These are phyloP conservation scores for Pleodorina starrii DNA, from an alignment of 139 green algal species.

Conservation along the genomic window DNA sequence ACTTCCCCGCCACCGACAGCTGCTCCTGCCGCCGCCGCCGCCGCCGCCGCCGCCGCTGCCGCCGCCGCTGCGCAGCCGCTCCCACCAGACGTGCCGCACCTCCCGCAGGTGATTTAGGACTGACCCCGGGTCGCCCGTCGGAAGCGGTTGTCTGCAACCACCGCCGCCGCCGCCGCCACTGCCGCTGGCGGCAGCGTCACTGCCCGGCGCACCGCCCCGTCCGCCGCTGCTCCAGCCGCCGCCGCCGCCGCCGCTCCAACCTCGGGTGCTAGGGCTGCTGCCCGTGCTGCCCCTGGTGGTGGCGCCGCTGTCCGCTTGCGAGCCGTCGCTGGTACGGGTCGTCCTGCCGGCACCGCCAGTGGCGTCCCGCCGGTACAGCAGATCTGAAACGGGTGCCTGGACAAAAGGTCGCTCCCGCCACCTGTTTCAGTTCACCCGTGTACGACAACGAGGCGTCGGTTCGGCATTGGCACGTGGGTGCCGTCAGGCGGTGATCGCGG, in stretches of 20 bases:
- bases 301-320: too few species aligned
- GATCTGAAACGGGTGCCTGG: slow-evolving; percentile 78
- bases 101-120: slow-evolving; percentile 7
- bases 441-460: too few species aligned
- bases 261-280: neutral
- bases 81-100: neutral
- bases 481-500: too few species aligned
- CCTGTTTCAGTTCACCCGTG: too few species aligned
- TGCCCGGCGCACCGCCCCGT: neutral
- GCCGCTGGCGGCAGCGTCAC: neutral
- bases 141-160: neutral
- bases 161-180: neutral
- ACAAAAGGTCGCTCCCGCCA: slow-evolving; percentile 94
- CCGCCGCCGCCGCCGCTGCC: neutral
- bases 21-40: neutral
- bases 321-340: too few species aligned
- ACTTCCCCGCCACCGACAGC: slow-evolving; percentile 31
- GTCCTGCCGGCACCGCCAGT: neutral
- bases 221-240: neutral
- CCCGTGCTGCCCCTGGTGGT: neutral
- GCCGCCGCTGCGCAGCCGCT: neutral
- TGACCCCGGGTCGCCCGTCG: neutral
- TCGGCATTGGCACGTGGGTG: too few species aligned
- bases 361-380: slow-evolving; percentile 56
- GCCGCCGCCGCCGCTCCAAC: neutral